A percentile compares a stretch with the other conserved stretches of the same genome.
These are phyloP conservation scores for Tuber aestivum DNA, from an alignment of 495 filamentous ascomycete species.

Conservation along the genomic window DNA sequence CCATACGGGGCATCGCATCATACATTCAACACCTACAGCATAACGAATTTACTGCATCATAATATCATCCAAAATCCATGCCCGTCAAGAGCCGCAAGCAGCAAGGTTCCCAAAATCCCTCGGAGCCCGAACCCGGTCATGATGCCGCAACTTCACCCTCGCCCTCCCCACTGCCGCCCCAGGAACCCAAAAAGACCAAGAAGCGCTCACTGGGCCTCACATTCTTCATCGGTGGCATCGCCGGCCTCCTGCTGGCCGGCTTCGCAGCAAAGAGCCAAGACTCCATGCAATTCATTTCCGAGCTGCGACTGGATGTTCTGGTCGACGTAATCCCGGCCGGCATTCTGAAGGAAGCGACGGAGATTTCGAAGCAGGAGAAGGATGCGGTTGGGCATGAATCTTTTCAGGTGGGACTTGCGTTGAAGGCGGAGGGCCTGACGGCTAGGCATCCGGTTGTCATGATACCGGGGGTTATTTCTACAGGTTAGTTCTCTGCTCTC, in stretches of 20 bases:
- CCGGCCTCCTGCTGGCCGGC: conserved; percentile 33
- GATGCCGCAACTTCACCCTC: conserved; percentile 11
- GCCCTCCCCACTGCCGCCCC: neutral
- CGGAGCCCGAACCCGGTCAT: neutral
- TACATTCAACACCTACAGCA: neutral
- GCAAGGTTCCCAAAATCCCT: conserved; percentile 7
- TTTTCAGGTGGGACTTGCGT: conserved; percentile 79
- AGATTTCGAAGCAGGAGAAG: conserved; percentile 72
- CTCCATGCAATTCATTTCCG: conserved; percentile 31
- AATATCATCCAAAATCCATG: conserved; percentile 7
- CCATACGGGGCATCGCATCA: neutral
- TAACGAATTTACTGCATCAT: neutral
- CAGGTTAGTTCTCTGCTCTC: conserved; percentile 50
- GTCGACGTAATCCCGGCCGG: conserved; percentile 65
- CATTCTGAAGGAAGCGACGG: conserved; percentile 61
- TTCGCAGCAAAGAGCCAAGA: conserved; percentile 39
- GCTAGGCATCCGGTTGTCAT: conserved; percentile 88
- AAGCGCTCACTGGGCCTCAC: conserved; percentile 37
- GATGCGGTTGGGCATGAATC: conserved; percentile 87
- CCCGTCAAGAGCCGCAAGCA: conserved; percentile 30
- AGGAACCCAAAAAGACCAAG: conserved; percentile 18
- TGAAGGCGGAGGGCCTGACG: conserved; percentile 71
- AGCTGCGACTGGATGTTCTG: conserved; percentile 43
- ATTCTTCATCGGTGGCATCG: conserved; percentile 39
- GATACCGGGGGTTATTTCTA: conserved; percentile 90